Evolutionary conservation across 768 basidiomycete species (phyloP), one percentile per base, ranked within the genome.

Genomic region (Hypsizygus marmoreus): DNA sequence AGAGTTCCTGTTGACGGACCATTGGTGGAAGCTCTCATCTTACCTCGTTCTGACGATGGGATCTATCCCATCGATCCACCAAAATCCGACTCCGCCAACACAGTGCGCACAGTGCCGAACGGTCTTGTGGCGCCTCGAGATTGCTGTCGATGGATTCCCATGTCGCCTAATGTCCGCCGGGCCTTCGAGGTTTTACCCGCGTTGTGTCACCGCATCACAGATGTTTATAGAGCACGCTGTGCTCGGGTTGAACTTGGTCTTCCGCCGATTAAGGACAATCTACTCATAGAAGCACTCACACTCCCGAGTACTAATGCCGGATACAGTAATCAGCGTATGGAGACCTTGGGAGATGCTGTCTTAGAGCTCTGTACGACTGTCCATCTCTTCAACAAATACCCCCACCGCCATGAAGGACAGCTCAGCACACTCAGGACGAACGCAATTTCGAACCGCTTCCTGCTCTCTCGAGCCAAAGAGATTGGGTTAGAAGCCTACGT

Each of bases 271-370:
- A 53, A 61, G 2, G 74, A 78, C 26, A 69, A 80, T 30, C 69
- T 80, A 6, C 72, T 92, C 34, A 71, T 83, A 2, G 84, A 92
- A 58, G 89, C 88, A 4, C 74, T 89, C 17, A 91, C 89, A 1
- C 68, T 91, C 9, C 93, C 92, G 1, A 73, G 74, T 26, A 76
- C 85, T 5, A 59, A 58, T 25, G 75, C 80, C 6, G 76, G 77
- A 7, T 91, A 80, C 67, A 89, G 77, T 64, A 95, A 94, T 51
- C 90, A 95, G 57, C 81, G 89, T 0, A 62, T 95, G 44, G 93
- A 95, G 62, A 93, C 91, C 0, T 70, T 95, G 6, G 93, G 93
- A 7, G 93, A 95, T 58, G 80, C 86, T 0, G 88, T 92, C 1
- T 72, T 92, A 32, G 85, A 92, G 57, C 65, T 94, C 19, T 79